These are phyloP conservation scores for Neurospora tetraspora DNA, from an alignment of 495 filamentous ascomycete genomes.

Conservation along the genomic window DNA sequence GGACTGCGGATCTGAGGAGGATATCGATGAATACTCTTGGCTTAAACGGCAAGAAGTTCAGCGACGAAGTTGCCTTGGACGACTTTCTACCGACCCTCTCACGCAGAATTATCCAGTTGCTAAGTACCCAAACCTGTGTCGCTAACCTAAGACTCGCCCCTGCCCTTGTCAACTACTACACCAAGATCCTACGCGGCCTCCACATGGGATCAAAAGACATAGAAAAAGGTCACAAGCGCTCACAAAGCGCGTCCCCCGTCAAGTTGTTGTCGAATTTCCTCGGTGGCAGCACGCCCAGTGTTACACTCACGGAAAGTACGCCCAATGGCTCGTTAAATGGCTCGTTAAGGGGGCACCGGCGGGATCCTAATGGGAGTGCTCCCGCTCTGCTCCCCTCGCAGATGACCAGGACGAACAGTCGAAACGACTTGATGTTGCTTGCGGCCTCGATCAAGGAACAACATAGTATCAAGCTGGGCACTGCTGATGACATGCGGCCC, in stretches of 20 bases:
- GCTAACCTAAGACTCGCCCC: conserved; percentile 57
- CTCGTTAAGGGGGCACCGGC: conserved; percentile 23
- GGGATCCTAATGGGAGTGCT: conserved; percentile 26
- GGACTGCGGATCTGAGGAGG: conserved; percentile 28
- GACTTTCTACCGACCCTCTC: conserved; percentile 57
- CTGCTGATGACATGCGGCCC: conserved; percentile 34
- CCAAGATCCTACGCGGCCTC: conserved; percentile 66
- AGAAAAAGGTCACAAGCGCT: conserved; percentile 43
- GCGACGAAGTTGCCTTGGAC: conserved; percentile 57
- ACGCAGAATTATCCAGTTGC: conserved; percentile 44
- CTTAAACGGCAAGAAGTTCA: conserved; percentile 50
- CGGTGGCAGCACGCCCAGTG: conserved; percentile 31
- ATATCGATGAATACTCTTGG: conserved; percentile 49
- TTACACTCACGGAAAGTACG: conserved; percentile 1
- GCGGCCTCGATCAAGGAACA: conserved; percentile 36
- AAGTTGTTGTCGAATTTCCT: conserved; percentile 84
- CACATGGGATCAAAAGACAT: conserved; percentile 46
- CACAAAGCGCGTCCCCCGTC: conserved; percentile 66
- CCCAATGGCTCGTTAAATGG: conserved; percentile 9
- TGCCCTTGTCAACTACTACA: conserved; percentile 53
- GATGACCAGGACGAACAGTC: conserved; percentile 31
- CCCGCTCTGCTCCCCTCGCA: conserved; percentile 19
- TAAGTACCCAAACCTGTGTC: conserved; percentile 58
- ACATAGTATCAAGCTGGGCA: conserved; percentile 35
- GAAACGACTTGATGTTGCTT: conserved; percentile 33